A percentile compares a stretch with the other conserved stretches of the same genome.
Evolutionary conservation across 495 filamentous ascomycete genomes (phyloP).

Genomic region (Tuber microsphaerosporum): DNA sequence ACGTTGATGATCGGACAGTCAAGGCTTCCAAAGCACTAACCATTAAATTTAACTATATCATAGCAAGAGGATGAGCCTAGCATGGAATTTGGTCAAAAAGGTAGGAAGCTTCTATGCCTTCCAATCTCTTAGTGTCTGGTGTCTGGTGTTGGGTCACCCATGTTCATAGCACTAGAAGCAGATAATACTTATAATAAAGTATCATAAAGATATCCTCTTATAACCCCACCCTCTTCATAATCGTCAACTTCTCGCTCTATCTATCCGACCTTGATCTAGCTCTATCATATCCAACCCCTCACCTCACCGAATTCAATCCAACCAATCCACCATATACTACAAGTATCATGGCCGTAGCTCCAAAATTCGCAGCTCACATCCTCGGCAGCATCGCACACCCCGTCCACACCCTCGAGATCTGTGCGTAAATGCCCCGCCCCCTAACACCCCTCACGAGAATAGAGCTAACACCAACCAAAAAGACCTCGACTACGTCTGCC

Average conservation of each 20-base stretch:
- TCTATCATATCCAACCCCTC: neutral
- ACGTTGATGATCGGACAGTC: no score
- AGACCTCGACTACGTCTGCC: constrained; percentile 39
- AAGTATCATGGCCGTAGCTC: constrained; percentile 23
- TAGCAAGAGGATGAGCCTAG: no score
- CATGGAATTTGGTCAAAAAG: no score
- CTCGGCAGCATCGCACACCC: constrained; percentile 15
- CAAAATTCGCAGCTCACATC: constrained; percentile 25
- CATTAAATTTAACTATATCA: no score
- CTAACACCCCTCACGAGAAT: no score
- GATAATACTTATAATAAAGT: no score
- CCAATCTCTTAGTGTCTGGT: no score
- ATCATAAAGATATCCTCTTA: neutral
- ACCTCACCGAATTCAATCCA: neutral
- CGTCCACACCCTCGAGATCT: constrained; percentile 31
- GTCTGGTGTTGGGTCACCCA: no score
- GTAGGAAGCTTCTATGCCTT: no score
- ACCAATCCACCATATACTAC: neutral
- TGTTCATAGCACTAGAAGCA: no score
- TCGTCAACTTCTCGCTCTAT: neutral
- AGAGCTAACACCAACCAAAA: neutral
- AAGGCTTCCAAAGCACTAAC: no score
- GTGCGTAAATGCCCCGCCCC: constrained; percentile 9
- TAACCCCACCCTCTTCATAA: neutral
- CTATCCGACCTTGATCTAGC: neutral